Base-by-base conservation (phyloP, 768 basidiomycete species). In the Lactifluus piperatus region DNA sequence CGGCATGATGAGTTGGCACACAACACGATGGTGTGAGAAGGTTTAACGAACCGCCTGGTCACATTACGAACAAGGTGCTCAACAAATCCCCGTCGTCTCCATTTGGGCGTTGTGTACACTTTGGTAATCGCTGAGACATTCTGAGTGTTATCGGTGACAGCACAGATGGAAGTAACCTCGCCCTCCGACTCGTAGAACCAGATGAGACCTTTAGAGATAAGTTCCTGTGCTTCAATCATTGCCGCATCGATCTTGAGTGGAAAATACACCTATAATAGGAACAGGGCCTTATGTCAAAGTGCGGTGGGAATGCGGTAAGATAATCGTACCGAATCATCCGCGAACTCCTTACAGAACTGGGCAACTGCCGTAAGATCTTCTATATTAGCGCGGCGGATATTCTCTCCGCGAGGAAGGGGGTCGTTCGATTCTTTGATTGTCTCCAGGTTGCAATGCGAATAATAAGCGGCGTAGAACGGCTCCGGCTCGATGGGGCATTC, bases 101-200 rank as follows among this genome's bases (percentile, higher is more conserved):
- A 80, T 26, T 65, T 64, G 0, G 74, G 72, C 32, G 75, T 73
- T 20, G 81, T 83, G 66, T 78, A 81, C 1, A 82, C 81, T 67
- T 83, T 83, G 8, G 81, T 81, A 63, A 83, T 80, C 3, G 79
- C 80, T 16, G 78, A 76, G 24, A 81, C 77, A 11, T 70, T 71
- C 56, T 72, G 67, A 13, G 77, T 79, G 51, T 73, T 73, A n/a
- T 82, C 76, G n/a, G 81, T 79, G 22, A 78, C 80, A 16, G 81
- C 81, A 47, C 80, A 81, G 43, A 83, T 76, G 20, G 76, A 77
- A 4, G 79, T 73, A 51, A 79, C 68, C 51, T 73, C 70, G 2
- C 71, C 71, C 11, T 67, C 58, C 22, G 72, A 71, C 52, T 79
- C 78, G 65, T 78, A 79, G 26, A 83, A 68, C 80, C 81, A 83